phyloP scores from a whole-genome alignment of 1,284 basidiomycete species.

The Pseudozyma flocculosa region DNA sequence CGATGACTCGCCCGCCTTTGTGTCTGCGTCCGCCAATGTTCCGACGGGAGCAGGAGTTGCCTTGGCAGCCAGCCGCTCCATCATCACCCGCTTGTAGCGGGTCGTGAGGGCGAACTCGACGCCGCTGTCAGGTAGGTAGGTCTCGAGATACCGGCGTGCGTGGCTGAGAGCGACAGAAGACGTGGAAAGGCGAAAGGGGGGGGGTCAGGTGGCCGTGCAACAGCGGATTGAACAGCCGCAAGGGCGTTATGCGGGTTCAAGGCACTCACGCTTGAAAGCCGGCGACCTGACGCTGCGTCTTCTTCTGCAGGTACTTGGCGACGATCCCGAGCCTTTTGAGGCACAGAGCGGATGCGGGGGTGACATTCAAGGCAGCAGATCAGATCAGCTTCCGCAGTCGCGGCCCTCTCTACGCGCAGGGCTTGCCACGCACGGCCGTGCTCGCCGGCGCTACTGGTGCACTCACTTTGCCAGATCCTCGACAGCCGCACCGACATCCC shows the following conservation, averaged over 20 bases:
- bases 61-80: constrained; percentile 21
- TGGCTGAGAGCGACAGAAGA: constrained; percentile 16
- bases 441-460: no score
- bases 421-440: no score
- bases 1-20: background rate
- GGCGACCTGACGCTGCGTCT: constrained; percentile 40
- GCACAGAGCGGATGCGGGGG: no score
- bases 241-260: no score
- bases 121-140: constrained; percentile 54
- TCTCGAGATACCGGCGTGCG: constrained; percentile 53
- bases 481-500: constrained; percentile 42
- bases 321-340: constrained; percentile 42
- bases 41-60: no score
- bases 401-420: no score
- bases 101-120: constrained; percentile 54
- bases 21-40: background rate
- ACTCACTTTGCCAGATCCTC: constrained; percentile 44
- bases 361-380: background rate
- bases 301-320: constrained; percentile 42
- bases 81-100: constrained; percentile 48
- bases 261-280: constrained; percentile 32
- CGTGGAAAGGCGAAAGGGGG: no score
- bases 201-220: no score
- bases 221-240: no score
- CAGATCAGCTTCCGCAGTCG: no score